A percentile compares a stretch with the other conserved stretches of the same genome.
Conservation (phyloP, 164 flowering plant genomes). For the Sedum album region DNA sequence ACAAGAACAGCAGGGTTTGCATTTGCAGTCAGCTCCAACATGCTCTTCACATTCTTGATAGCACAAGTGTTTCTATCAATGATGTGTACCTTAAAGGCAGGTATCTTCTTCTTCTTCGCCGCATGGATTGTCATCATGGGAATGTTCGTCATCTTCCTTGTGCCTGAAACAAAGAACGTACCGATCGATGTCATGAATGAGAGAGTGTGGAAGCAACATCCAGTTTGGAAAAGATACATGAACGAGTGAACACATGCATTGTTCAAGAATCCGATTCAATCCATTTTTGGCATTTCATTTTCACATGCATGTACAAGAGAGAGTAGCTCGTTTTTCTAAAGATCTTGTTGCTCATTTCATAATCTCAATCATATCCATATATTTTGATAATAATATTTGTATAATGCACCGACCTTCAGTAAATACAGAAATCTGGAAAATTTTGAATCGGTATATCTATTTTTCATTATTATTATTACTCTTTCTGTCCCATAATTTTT, state of each 20-base stretch:
- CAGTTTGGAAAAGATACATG: conserved; percentile 45
- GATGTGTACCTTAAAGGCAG: conserved; percentile 48
- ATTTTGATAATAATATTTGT: no score
- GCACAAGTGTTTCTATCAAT: conserved; percentile 73
- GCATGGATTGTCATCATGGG: conserved; percentile 51
- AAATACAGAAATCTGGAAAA: no score
- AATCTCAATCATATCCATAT: no score
- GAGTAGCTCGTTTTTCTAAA: no score
- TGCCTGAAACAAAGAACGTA: conserved; percentile 53
- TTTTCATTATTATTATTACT: no score
- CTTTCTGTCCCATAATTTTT: no score
- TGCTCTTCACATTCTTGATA: conserved; percentile 61
- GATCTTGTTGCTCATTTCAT: no score
- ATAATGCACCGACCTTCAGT: no score
- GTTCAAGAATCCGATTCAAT: no score
- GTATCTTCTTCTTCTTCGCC: conserved; percentile 56
- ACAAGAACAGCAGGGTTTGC: conserved; percentile 54
- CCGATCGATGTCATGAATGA: conserved; percentile 45
- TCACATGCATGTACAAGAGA: no score
- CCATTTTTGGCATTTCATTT: no score
- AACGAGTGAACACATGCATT: neutral
- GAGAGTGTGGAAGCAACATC: conserved; percentile 46
- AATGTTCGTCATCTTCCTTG: conserved; percentile 28
- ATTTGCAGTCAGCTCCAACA: conserved; percentile 59
- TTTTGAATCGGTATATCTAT: no score